A percentile compares a stretch with the other conserved stretches of the same genome.
Evolutionary conservation across 768 basidiomycete genomes (phyloP).

Genomic region (Coprinopsis marcescibilis): DNA sequence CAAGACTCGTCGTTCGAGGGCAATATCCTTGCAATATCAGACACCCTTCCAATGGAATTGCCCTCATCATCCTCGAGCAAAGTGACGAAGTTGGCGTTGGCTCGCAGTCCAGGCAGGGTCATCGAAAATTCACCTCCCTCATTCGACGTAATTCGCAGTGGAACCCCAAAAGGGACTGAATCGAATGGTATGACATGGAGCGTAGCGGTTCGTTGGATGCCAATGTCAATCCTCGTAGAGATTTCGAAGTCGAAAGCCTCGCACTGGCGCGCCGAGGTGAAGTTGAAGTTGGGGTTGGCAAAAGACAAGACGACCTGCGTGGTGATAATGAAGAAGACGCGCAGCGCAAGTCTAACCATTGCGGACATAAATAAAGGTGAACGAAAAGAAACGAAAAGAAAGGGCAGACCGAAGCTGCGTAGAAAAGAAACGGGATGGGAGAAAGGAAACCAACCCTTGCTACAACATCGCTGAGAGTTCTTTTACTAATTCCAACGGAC

Average conservation of each 20-base stretch:
- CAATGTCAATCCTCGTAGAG: background rate
- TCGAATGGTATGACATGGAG: slow-evolving; percentile 52
- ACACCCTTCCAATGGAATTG: slow-evolving; percentile 34
- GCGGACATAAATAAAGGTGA: slow-evolving; percentile 4
- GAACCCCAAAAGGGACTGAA: slow-evolving; percentile 42
- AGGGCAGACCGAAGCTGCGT: slow-evolving; percentile 2
- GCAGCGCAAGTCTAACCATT: background rate
- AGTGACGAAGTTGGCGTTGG: slow-evolving; percentile 46
- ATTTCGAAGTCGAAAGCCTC: slow-evolving; percentile 1
- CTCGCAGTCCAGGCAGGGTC: slow-evolving; percentile 47
- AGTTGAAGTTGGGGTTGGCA: slow-evolving; percentile 6
- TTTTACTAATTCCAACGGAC: background rate
- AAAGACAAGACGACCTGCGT: slow-evolving; percentile 7
- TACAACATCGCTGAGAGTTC: background rate
- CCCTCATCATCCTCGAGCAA: slow-evolving; percentile 45
- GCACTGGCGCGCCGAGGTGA: background rate
- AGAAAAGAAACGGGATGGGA: slow-evolving; percentile 10
- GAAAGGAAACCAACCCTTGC: slow-evolving; percentile 4
- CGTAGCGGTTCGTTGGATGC: slow-evolving; percentile 1
- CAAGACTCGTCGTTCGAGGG: slow-evolving; percentile 36
- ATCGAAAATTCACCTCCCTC: slow-evolving; percentile 37
- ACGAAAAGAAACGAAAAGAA: background rate
- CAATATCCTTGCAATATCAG: slow-evolving; percentile 42
- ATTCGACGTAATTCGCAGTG: slow-evolving; percentile 34
- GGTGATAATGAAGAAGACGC: slow-evolving; percentile 3